These are phyloP conservation scores for Thalassiosira hispida DNA, from an alignment of 352 stramenopile genomes.

Conservation along the genomic window DNA sequence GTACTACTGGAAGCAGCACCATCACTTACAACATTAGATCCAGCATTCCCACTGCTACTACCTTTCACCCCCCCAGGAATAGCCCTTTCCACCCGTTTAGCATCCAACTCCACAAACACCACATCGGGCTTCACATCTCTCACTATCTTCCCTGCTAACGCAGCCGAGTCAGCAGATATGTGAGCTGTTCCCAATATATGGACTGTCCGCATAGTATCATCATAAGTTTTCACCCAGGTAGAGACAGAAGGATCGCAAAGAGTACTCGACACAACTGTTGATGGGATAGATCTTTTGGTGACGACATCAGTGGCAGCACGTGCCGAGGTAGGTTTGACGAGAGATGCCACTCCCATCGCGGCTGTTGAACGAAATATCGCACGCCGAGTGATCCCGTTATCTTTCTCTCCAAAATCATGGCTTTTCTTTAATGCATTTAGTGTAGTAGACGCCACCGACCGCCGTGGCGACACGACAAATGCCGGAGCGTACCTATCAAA, in stretches of 20 bases:
- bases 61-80: constrained; percentile 21
- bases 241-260: constrained; percentile 75
- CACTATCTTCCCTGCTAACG: constrained; percentile 79
- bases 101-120: constrained; percentile 87
- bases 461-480: too few species aligned
- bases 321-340: not conserved
- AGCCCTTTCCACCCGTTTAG: constrained; percentile 69
- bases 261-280: constrained; percentile 28
- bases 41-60: not conserved
- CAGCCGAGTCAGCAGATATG: constrained; percentile 74
- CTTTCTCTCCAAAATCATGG: not conserved
- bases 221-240: constrained; percentile 42
- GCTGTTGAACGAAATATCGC: not conserved
- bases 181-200: constrained; percentile 87
- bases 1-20: not conserved
- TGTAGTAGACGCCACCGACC: too few species aligned
- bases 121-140: constrained; percentile 73
- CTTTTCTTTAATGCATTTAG: too few species aligned
- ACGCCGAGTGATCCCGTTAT: not conserved
- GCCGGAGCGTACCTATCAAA: too few species aligned
- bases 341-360: not conserved
- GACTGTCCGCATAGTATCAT: constrained; percentile 49
- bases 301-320: not conserved
- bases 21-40: not conserved
- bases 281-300: not conserved